Evolutionary conservation across 108 stramenopile species (phyloP), one percentile per base, ranked within the genome.

Genomic region (Schizochytrium sp.): DNA sequence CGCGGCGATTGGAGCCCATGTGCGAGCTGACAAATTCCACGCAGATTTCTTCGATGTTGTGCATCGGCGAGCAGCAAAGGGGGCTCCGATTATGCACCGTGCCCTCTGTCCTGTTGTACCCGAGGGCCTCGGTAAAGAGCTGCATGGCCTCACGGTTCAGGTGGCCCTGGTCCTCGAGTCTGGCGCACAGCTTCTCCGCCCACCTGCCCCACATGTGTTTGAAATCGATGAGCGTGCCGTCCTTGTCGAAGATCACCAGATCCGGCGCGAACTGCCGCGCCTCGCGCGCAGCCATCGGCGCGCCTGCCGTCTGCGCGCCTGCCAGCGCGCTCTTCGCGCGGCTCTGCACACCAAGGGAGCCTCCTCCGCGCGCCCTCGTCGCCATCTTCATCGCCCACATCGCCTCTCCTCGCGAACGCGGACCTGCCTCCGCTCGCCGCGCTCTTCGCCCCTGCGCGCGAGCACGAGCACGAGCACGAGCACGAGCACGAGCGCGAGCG

Each of bases 221-320:
- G 76, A 83, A 83, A 45, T 83, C 76, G 28, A 83, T 83, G 19
- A 83, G 76, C 19, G 76, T 83, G 10, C 76, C 76, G 28, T 83
- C 76, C 51, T 83, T 83, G 76, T 83, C 76, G 1, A 83, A 83
- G 45, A 83, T 83, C 76, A 83, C 76, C 45, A 83, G 76, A 8
- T 83, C 48, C 48, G 76, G 76, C n/a, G n/a, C 51, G 51, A 83
- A 83, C 48, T 53, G 63, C 63, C 14, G 63, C 63, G 34, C 34
- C 34, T 69, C 34, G 21, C 63, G 8, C 63, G 41, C 63, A 8
- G 63, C 63, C 63, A 41, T 3, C 63, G 8, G 63, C 63, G 18
- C 25, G 63, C 34, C 63, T 18, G 63, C 63, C 41, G 63, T 18
- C 16, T 57, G 55, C 55, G 55, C 55, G 55, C 55, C 34, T 34